phyloP scores from a whole-genome alignment of 2,329 filamentous ascomycete genomes.

The Penicillium sp. region DNA sequence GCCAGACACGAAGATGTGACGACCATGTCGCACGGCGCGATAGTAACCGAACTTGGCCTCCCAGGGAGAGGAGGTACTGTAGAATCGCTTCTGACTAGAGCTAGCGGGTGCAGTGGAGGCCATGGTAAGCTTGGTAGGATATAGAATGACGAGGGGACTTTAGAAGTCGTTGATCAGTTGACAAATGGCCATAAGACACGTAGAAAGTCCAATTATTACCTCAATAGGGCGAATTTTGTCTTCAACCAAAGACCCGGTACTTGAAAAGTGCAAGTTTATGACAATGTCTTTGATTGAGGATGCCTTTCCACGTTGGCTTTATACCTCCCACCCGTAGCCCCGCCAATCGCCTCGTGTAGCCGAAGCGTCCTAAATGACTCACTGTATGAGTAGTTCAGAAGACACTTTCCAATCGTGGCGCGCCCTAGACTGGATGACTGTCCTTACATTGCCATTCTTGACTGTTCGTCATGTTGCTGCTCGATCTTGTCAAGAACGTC shows the following conservation, averaged over 20 bases:
- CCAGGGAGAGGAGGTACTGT: constrained; percentile 42
- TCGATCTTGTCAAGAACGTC: not conserved
- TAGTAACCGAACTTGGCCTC: constrained; percentile 45
- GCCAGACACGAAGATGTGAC: constrained; percentile 44
- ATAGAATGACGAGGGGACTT: not conserved
- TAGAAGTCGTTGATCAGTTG: not conserved
- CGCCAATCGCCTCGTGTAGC: constrained; percentile 1
- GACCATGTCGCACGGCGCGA: constrained; percentile 42
- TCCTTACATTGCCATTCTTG: not conserved
- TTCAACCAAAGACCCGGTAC: not conserved
- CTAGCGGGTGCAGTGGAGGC: not conserved
- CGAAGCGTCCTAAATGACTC: not conserved
- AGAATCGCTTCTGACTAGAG: constrained; percentile 28
- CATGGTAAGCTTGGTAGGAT: not conserved
- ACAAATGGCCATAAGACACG: not conserved
- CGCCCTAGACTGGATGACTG: not conserved
- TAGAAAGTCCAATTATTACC: not conserved
- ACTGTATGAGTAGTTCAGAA: not conserved
- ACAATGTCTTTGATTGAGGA: not conserved
- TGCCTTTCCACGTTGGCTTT: not conserved
- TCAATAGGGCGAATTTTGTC: not conserved
- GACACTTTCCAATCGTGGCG: no score
- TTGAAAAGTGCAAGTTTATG: not conserved
- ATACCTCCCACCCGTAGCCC: not conserved
- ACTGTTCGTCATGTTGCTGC: not conserved